These are phyloP conservation scores for Orychophragmus violaceus DNA, from an alignment of 345 rosid species.

Conservation along the genomic window DNA sequence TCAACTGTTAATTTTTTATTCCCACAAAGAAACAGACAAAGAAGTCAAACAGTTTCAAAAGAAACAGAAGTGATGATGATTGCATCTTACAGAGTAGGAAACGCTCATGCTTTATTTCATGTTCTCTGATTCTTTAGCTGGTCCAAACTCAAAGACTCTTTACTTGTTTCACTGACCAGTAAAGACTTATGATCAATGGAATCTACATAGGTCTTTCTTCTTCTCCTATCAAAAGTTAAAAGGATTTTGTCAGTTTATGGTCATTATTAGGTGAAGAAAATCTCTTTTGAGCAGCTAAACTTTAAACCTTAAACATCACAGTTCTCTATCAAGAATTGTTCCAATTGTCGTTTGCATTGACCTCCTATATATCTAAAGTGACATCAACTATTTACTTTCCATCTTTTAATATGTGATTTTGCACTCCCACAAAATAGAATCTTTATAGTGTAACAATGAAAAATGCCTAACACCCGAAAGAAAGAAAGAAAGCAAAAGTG, in stretches of 20 bases:
- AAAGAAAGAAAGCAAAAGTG: constrained; percentile 1
- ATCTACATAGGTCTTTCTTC: constrained; percentile 2
- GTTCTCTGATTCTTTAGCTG: constrained; percentile 12
- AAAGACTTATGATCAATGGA: neutral
- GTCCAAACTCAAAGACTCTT: constrained; percentile 6
- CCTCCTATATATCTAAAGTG: constrained; percentile 11
- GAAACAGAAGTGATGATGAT: neutral
- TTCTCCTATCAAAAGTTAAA: constrained; percentile 1
- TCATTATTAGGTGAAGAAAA: constrained; percentile 1
- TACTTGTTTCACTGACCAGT: constrained; percentile 13
- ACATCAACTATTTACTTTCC: constrained; percentile 4
- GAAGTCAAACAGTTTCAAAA: neutral
- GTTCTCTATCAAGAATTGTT: constrained; percentile 10
- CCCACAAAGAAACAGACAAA: neutral
- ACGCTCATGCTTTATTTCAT: constrained; percentile 2
- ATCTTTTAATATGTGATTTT: constrained; percentile 14
- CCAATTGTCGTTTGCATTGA: constrained; percentile 24
- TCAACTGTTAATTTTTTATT: constrained; percentile 9
- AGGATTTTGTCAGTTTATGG: neutral
- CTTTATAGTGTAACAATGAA: neutral
- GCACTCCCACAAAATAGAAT: constrained; percentile 17
- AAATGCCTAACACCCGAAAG: constrained; percentile 8
- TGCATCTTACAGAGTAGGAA: constrained; percentile 15
- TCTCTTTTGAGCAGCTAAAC: constrained; percentile 20
- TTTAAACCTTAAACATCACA: constrained; percentile 26